Evolutionary conservation across 139 green algal species (phyloP).

Genomic region (Yamagishiella unicocca): DNA sequence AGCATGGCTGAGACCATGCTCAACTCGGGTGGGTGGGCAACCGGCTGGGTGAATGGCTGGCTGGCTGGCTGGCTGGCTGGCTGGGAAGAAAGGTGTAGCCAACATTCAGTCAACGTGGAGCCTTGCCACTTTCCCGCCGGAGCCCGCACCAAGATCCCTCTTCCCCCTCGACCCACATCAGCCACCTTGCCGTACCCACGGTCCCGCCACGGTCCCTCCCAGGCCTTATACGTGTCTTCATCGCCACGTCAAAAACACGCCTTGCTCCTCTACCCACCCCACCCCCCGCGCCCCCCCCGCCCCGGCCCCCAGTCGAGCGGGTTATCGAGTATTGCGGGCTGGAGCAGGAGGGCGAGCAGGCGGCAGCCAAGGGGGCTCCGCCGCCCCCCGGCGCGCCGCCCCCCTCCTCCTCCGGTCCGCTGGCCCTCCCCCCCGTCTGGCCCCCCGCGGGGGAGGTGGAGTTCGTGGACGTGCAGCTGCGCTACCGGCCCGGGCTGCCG

Average conservation of each 20-base stretch:
- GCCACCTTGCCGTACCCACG: background rate
- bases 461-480: slow-evolving; percentile 61
- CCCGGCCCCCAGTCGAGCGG: slow-evolving; percentile 79
- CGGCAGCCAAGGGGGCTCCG: background rate
- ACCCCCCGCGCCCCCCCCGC: background rate
- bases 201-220: background rate
- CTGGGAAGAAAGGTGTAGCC: background rate
- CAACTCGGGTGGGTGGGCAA: slow-evolving; percentile 73
- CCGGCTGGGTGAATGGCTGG: background rate
- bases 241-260: background rate
- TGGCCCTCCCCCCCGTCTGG: slow-evolving; percentile 66
- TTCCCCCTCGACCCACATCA: too few species aligned
- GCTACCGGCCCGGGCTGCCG: slow-evolving; percentile 88
- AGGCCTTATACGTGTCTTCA: background rate
- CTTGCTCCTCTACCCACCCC: background rate
- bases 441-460: slow-evolving; percentile 63
- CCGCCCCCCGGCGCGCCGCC: background rate
- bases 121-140: too few species aligned
- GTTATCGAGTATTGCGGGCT: slow-evolving; percentile 84
- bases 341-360: slow-evolving; percentile 3
- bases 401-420: background rate
- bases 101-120: background rate
- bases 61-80: background rate
- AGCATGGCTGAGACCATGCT: slow-evolving; percentile 84
- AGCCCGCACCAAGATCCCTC: too few species aligned